phyloP scores from a whole-genome alignment of 352 stramenopile species.

The Phytophthora europaea region DNA sequence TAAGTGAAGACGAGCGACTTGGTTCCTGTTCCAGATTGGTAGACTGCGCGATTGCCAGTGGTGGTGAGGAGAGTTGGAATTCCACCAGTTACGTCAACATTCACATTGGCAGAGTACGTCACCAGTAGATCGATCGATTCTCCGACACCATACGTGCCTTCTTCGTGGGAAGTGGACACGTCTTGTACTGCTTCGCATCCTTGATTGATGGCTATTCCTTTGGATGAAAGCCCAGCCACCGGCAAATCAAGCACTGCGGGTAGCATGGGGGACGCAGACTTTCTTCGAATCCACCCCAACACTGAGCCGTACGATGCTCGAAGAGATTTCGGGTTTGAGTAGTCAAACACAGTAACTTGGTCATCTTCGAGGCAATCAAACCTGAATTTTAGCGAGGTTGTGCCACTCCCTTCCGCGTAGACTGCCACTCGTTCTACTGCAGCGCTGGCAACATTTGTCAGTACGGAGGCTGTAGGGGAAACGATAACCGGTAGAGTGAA shows the following conservation, averaged over 20 bases:
- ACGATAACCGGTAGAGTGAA: conserved; percentile 69
- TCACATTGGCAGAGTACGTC: conserved; percentile 54
- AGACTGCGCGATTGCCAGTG: conserved; percentile 52
- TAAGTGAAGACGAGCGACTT: conserved; percentile 62
- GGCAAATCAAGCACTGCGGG: conserved; percentile 57
- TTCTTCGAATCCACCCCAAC: conserved; percentile 61
- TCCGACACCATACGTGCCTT: conserved; percentile 59
- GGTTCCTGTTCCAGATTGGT: conserved; percentile 53
- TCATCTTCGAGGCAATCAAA: conserved; percentile 53
- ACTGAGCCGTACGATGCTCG: conserved; percentile 50
- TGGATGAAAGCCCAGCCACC: conserved; percentile 47
- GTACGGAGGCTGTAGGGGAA: conserved; percentile 41
- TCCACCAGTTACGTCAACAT: conserved; percentile 48
- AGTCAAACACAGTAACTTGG: conserved; percentile 54
- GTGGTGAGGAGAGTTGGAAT: conserved; percentile 50
- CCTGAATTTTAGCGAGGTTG: conserved; percentile 58
- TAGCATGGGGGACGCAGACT: conserved; percentile 45
- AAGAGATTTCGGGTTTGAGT: conserved; percentile 43
- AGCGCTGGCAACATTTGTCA: conserved; percentile 40
- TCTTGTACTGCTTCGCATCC: conserved; percentile 39
- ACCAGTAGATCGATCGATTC: conserved; percentile 74
- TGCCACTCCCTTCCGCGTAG: conserved; percentile 57
- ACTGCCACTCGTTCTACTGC: conserved; percentile 49
- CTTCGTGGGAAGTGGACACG: conserved; percentile 60
- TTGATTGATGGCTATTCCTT: conserved; percentile 70